Base-by-base conservation (phyloP, 768 basidiomycete species). In the Bullera alba region DNA sequence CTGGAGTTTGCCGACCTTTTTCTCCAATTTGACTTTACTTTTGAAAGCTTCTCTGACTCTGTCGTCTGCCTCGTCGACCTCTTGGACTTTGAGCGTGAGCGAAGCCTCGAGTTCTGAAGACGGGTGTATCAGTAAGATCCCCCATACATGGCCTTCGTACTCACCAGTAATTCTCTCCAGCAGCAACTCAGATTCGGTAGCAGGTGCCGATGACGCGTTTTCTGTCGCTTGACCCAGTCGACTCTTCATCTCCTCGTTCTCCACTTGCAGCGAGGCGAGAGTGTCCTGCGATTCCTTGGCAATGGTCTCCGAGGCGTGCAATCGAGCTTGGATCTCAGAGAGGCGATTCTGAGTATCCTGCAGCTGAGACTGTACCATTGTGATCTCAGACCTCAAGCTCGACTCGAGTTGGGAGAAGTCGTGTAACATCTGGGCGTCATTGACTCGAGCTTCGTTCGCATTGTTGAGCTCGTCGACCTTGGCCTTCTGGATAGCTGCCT, bases 21-120 rank as follows among this genome's bases (percentile, higher is more conserved):
- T 68, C 39, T 68, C 60, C n/a, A 68, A 46, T 38, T 60, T 64
- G 14, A 56, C 51, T n/a, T 66, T 66, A 19, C 52, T 35, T 21
- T 56, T 57, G 51, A 58, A 60, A 16, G 50, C 53, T 39, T 66
- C 64, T 21, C 61, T 50, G 19, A 62, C 63, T 37, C 54, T 51
- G 44, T 68, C 63, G 29, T 65, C 63, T 10, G 66, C 66, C 42
- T 60, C 60, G 53, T 68, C 66, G 17, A 68, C 60, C 30, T 68
- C 66, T 39, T 60, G 54, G 16, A 52, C 57, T 48, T 65, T 65
- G 29, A 53, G 46, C 4, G 51, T 58, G 16, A 62, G 46, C 7
- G 60, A 46, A 4, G 51, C 30, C 43, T 62, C 60, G 23, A 68
- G 58, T 44, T 65, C 65, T 63, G 49, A 26, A 22, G 14, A n/a